Base-by-base conservation (phyloP, 495 filamentous ascomycete species). In the Penicillium lividum region DNA sequence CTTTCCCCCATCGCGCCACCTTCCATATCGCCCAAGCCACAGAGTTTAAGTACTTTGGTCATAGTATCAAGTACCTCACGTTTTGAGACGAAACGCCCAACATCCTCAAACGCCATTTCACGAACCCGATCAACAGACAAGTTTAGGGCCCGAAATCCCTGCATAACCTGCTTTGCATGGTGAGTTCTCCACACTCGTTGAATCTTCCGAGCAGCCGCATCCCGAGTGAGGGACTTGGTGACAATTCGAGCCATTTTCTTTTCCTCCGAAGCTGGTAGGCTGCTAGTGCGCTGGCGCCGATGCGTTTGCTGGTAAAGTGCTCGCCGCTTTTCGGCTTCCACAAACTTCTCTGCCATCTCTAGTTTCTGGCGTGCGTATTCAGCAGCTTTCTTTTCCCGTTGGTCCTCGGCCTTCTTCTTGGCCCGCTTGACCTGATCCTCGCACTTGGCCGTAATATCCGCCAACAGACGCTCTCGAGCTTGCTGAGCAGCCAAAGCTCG, bases 361-460 rank as follows among this genome's bases (percentile, higher is more conserved):
- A 85, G 66, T 33, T 82, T 80, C 55, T 93, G 70, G 60, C 86
- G 89, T 64, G 82, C 84, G 62, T 92, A 84, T 58, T 98, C 92
- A 44, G 90, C 89, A 56, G 94, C 91, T 60, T 93, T 87, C 68
- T 89, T 88, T 75, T 93, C 92, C 68, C 93, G 90, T 75, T 90
- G 93, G 57, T 87, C 93, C 76, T 96, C 91, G 3, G 94, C 94
- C 47, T 96, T 83, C 48, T 89, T 88, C 80, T 98, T 98, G 51
- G 95, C 94, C 47, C 93, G 82, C 63, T 89, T 89, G 48, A 98
- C 94, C 73, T 98, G 94, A 68, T 93, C 93, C 52, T 95, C 93
- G 69, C 95, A 98, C 65, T 87, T 86, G 38, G 93, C 94, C 10
- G 93, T 89, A 29, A 98, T 96, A 71, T 96, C 92, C 0, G 92